These are phyloP conservation scores for Tolypocladium tundrense DNA, from an alignment of 2,329 filamentous ascomycete genomes.

Conservation along the genomic window DNA sequence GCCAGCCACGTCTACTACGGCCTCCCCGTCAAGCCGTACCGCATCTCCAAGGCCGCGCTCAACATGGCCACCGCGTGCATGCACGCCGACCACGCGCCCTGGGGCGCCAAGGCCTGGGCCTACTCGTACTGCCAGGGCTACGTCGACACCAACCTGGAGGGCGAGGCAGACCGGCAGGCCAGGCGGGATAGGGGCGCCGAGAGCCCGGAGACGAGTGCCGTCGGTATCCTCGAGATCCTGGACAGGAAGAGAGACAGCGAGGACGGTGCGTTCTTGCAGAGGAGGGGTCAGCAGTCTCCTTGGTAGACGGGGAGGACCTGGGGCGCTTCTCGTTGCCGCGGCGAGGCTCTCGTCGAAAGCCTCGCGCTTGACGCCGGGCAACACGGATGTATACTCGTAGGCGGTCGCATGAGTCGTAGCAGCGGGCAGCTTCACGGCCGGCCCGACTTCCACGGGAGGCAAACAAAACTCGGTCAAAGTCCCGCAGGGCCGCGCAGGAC, in stretches of 20 bases:
- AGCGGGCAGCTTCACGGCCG: too few species aligned
- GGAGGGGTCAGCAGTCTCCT: background rate
- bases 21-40: constrained; percentile 11
- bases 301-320: background rate
- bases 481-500: background rate
- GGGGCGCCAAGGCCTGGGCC: constrained; percentile 19
- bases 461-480: background rate
- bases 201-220: background rate
- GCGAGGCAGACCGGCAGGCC: constrained; percentile 5
- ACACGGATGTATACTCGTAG: too few species aligned
- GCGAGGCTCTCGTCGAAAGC: background rate
- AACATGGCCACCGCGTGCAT: constrained; percentile 24
- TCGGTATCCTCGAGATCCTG: constrained; percentile 4
- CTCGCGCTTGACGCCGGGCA: background rate
- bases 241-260: constrained; percentile 6
- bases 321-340: background rate
- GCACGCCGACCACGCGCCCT: constrained; percentile 13
- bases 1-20: background rate
- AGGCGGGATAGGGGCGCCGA: background rate
- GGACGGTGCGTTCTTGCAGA: constrained; percentile 5
- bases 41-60: constrained; percentile 25
- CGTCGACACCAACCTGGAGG: constrained; percentile 20
- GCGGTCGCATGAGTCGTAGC: too few species aligned
- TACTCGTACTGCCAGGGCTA: constrained; percentile 24
- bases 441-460: too few species aligned